Base-by-base conservation (phyloP, 2,329 filamentous ascomycete genomes). In the Colletotrichum spinosum region DNA sequence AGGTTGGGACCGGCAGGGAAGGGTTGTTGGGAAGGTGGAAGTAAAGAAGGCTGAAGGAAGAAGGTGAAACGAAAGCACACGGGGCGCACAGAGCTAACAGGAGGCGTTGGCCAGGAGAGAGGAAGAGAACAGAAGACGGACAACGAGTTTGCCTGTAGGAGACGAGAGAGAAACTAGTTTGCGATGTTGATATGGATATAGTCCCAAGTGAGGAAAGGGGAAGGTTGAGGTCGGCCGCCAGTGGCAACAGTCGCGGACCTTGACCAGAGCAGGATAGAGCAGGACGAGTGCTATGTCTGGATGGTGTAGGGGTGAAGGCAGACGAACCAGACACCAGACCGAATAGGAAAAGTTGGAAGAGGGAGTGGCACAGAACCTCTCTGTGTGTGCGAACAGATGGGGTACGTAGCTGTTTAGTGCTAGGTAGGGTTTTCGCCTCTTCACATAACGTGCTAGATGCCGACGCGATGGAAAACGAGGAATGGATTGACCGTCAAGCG, bases 231-330 rank as follows among this genome's bases (percentile, higher is more conserved):
- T 54, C 7, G 46, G 46, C 46, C 34, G 53, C 48, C 58, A 42
- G 58, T 56, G 62, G 58, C 62, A 62, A 65, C 48, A 39, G 52
- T 42, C 58, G 49, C 25, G 48, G 46, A 65, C 41, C 13, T 48
- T 49, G 39, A 44, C 57, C 13, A 44, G 33, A 50, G 56, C 10
- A 41, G 39, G 33, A 41, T 15, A 50, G 55, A 49, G 17, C 46
- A 46, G 53, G 53, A 17, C 45, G 46, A 17, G 53, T 45, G 37
- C 39, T 13, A 10, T 13, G 39, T 41, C 39, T 10, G 13, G 9
- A 6, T 41, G 39, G 39, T 10, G 42, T 6, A 12, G 54, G 41
- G 41, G 41, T 33, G 41, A 56, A 56, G 25, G 41, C 38, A 41
- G 38, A 41, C 38, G 38, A 41, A 41, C 9, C 9, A 41, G 38